A percentile compares a stretch with the other conserved stretches of the same genome.
Conservation (phyloP, 331 rosid genomes). For the Pyracantha coccinea region DNA sequence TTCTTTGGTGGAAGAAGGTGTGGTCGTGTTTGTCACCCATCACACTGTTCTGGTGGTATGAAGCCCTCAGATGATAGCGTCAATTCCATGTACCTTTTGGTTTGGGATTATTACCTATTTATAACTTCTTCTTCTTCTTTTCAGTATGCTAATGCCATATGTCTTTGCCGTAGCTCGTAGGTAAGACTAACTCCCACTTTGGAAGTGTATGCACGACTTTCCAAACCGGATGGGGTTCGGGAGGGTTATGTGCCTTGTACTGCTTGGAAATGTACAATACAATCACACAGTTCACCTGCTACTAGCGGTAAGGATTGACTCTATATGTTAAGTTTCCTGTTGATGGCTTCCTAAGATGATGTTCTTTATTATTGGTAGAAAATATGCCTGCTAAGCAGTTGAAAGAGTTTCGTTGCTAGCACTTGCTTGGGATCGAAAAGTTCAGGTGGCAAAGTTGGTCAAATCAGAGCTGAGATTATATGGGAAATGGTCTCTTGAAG, state of each 20-base stretch:
- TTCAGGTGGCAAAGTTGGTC: conserved; percentile 85
- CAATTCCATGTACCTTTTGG: conserved; percentile 27
- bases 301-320: conserved; percentile 13
- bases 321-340: conserved; percentile 12
- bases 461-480: conserved; percentile 71
- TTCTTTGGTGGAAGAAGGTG: conserved; percentile 81
- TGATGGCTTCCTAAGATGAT: conserved; percentile 25
- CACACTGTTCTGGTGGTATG: conserved; percentile 96
- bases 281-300: background rate
- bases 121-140: no score
- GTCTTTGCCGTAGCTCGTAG: conserved; percentile 53
- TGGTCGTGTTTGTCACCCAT: conserved; percentile 87
- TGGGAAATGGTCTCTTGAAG: conserved; percentile 86
- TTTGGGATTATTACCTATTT: conserved; percentile 17
- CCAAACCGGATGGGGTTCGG: conserved; percentile 83
- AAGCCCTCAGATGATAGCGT: conserved; percentile 40
- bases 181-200: conserved; percentile 65
- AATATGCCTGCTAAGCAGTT: conserved; percentile 36
- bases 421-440: conserved; percentile 93
- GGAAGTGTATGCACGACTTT: conserved; percentile 66
- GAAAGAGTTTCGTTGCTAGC: conserved; percentile 91
- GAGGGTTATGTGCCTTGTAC: conserved; percentile 97
- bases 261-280: conserved; percentile 83
- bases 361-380: conserved; percentile 31
- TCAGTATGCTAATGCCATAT: conserved; percentile 11